Conservation (phyloP, 2,329 filamentous ascomycete species). For the Chaetomiaceae sp. region DNA sequence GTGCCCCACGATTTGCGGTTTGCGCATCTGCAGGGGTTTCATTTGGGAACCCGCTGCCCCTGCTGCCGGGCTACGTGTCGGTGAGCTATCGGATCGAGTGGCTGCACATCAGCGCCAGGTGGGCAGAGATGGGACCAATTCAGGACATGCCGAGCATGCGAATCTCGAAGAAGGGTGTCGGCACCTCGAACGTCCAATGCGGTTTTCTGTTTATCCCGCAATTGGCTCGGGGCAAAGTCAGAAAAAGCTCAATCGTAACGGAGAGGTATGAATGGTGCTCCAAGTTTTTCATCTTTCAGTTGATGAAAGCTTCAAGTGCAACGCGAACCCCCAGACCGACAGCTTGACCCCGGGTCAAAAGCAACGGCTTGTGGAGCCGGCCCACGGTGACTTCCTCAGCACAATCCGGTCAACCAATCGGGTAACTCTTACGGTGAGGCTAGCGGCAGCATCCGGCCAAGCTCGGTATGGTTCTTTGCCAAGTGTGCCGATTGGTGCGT, state of each 20-base stretch:
- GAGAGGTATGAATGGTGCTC: too few species aligned
- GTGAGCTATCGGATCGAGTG: constrained; percentile 8
- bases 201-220: too few species aligned
- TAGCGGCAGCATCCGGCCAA: constrained; percentile 25
- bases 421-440: constrained; percentile 27
- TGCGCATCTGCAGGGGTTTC: not conserved
- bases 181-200: too few species aligned
- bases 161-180: too few species aligned
- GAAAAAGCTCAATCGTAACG: too few species aligned
- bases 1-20: constrained; percentile 1
- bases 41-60: constrained; percentile 1
- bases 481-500: not conserved
- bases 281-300: too few species aligned
- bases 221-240: too few species aligned
- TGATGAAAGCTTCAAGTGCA: too few species aligned
- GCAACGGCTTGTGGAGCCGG: constrained; percentile 22
- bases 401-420: constrained; percentile 22
- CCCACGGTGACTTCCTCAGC: not conserved
- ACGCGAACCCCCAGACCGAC: too few species aligned
- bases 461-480: not conserved
- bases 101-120: constrained; percentile 13
- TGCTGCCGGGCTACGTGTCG: constrained; percentile 16
- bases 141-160: not conserved
- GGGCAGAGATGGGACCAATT: not conserved
- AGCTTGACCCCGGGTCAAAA: too few species aligned